phyloP scores from a whole-genome alignment of 495 filamentous ascomycete genomes.

The Baudoinia panamericana region DNA sequence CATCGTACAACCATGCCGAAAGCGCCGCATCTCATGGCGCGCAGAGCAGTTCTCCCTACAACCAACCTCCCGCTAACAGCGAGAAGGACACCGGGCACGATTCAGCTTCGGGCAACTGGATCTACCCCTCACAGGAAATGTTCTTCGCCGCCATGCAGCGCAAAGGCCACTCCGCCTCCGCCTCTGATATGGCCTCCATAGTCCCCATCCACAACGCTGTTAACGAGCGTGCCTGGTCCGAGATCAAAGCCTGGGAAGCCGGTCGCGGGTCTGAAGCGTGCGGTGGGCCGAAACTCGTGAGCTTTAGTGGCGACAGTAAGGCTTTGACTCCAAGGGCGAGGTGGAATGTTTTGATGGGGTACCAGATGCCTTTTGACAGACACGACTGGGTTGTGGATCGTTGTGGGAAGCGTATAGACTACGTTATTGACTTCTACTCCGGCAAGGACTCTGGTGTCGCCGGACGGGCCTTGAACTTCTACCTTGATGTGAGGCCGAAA shows the following conservation, averaged over 20 bases:
- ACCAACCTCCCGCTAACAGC: constrained; percentile 46
- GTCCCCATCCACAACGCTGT: constrained; percentile 98
- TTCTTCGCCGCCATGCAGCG: constrained; percentile 92
- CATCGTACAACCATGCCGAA: constrained; percentile 43
- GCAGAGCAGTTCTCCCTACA: no score
- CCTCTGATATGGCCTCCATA: constrained; percentile 69
- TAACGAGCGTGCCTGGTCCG: constrained; percentile 34
- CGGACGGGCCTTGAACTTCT: constrained; percentile 69
- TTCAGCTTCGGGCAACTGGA: constrained; percentile 64
- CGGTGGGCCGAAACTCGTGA: constrained; percentile 67
- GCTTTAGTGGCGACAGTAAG: constrained; percentile 57
- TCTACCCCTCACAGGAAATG: constrained; percentile 89
- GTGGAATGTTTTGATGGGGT: constrained; percentile 60
- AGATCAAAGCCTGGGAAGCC: constrained; percentile 58
- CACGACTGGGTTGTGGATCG: constrained; percentile 96
- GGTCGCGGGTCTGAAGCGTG: constrained; percentile 51
- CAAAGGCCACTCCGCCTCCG: constrained; percentile 49
- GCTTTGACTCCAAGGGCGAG: constrained; percentile 67
- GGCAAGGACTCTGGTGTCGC: constrained; percentile 46
- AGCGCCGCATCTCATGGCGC: constrained; percentile 26
- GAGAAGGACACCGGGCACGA: constrained; percentile 60
- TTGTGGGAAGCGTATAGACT: constrained; percentile 80
- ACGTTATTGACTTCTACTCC: constrained; percentile 95
- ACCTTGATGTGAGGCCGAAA: constrained; percentile 89
- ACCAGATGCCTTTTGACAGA: constrained; percentile 82